Base-by-base conservation (phyloP, 2,329 filamentous ascomycete genomes). In the Colletotrichum euphorbiae region DNA sequence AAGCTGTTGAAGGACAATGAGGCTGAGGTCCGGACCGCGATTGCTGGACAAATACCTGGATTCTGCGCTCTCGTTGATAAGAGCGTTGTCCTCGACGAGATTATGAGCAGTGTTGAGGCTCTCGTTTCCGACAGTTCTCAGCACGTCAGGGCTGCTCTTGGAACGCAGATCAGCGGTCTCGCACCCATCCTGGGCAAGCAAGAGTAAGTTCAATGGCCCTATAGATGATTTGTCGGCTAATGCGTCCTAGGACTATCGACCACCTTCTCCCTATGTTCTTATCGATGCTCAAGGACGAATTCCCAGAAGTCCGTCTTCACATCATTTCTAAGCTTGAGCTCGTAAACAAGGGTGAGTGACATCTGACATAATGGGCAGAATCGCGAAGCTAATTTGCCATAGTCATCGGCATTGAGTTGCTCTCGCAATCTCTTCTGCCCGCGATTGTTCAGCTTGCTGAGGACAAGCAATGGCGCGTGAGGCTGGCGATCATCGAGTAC, bases 251-350 rank as follows among this genome's bases (percentile, higher is more conserved):
- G 81, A 99, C 96, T 33, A 98, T 97, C 73, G 91, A 96, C 74
- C 96, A 99, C 79, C 89, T 99, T 50, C 88, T 99, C 50, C 96
- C 96, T 61, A 99, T 99, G 95, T 98, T 99, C 81, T 87, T 99
- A 61, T 93, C 97, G 80, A 99, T 99, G 96, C 90, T 99, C 75
- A 99, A 98, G 87, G 96, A 99, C 76, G 96, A 99, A 77, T 98
- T 98, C 80, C 96, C 96, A 21, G 96, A 99, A 78, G 96, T 99
- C 58, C 92, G 96, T 71, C 89, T 99, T 68, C 97, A 99, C 82
- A 99, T 99, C 79, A 99, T 99, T 77, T 98, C 96, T n/a, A 99
- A 99, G 82, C 90, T 99, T 62, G 97, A 99, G 83, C 89, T 97
- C 71, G 96, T 99, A 72, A 99, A 99, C 83, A 93, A 98, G 82